Conservation (phyloP, 2,329 filamentous ascomycete genomes). For the Thyridium curvatum region DNA sequence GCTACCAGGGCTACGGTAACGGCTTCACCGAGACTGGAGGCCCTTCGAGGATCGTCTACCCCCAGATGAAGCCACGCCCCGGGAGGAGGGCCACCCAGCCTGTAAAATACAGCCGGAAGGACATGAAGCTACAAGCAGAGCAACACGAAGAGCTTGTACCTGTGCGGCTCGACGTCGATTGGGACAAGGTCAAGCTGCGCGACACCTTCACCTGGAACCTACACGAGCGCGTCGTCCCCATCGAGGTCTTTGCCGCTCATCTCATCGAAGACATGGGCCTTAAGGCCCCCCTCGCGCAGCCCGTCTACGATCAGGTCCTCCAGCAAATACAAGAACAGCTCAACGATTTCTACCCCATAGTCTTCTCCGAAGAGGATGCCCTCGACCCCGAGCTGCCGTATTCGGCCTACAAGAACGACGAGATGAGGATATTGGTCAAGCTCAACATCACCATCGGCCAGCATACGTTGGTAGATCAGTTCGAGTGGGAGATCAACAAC, state of each 20-base stretch:
- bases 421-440: conserved; percentile 95
- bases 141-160: conserved; percentile 89
- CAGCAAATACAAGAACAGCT: conserved; percentile 82
- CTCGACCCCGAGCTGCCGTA: conserved; percentile 88
- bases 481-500: conserved; percentile 99
- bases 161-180: conserved; percentile 85
- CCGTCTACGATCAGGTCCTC: conserved; percentile 53
- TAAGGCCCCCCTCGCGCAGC: conserved; percentile 62
- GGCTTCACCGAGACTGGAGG: conserved; percentile 67
- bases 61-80: conserved; percentile 65
- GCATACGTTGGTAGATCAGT: conserved; percentile 91
- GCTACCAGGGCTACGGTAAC: conserved; percentile 88
- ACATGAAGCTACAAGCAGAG: conserved; percentile 79
- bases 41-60: conserved; percentile 71
- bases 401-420: conserved; percentile 93
- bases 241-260: conserved; percentile 80
- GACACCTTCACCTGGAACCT: conserved; percentile 99
- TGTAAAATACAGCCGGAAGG: conserved; percentile 70
- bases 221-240: conserved; percentile 76
- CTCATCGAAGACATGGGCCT: conserved; percentile 86
- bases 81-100: conserved; percentile 70
- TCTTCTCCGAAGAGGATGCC: conserved; percentile 83
- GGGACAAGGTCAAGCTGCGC: conserved; percentile 89
- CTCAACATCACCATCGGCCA: conserved; percentile 96
- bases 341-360: conserved; percentile 86